phyloP scores from a whole-genome alignment of 176 grass and related monocot species.

The Oryza officinalis region DNA sequence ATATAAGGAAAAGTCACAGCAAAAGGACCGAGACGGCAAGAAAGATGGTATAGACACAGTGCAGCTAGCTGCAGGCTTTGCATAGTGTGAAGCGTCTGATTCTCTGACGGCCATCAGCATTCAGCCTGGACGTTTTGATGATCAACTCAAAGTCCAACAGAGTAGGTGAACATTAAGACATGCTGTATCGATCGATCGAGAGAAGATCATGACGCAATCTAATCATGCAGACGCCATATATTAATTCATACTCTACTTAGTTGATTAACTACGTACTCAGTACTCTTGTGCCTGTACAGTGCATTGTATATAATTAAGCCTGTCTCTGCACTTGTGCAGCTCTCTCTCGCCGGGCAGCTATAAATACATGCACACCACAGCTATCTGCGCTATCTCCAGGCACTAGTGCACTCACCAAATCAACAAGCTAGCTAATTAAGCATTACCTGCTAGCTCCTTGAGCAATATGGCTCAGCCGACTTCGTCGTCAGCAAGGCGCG shows the following conservation, averaged over 20 bases:
- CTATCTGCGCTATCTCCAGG: too few species aligned
- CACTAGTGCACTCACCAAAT: not conserved
- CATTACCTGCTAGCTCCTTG: not conserved
- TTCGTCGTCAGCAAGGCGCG: not conserved
- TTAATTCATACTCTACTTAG: too few species aligned
- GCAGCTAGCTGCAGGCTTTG: not conserved
- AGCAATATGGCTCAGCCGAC: not conserved
- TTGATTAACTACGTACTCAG: too few species aligned
- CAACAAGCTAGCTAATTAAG: not conserved
- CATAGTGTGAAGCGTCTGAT: constrained; percentile 31
- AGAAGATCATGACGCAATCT: constrained; percentile 14
- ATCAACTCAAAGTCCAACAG: constrained; percentile 33
- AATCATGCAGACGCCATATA: not conserved
- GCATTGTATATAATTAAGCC: too few species aligned
- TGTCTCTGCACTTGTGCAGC: too few species aligned
- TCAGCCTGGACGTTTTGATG: not conserved
- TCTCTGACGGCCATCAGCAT: not conserved
- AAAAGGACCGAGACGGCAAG: too few species aligned
- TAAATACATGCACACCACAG: not conserved
- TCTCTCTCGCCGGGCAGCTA: not conserved
- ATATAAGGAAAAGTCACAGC: not conserved
- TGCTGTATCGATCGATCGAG: not conserved
- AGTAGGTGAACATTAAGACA: constrained; percentile 11
- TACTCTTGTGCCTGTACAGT: too few species aligned
- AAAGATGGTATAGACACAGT: too few species aligned